Base-by-base conservation (phyloP, 257 asterid species). In the Primulina eburnea region DNA sequence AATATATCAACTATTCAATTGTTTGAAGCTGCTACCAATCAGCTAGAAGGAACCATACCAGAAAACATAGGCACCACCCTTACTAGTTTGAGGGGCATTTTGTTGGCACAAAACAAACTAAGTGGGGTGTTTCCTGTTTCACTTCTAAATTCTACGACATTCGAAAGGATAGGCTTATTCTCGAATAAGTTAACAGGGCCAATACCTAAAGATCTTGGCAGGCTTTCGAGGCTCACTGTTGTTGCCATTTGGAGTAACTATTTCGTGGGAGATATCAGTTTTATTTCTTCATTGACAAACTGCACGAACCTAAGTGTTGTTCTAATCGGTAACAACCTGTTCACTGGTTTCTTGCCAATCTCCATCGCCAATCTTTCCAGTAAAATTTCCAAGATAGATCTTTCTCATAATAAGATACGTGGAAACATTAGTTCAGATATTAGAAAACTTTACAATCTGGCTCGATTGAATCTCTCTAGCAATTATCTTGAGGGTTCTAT, bases 401-500 rank as follows among this genome's bases (percentile, higher is more conserved):
- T 77, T 17, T 55, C 32, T 9, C 0, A 50, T 16, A 85, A 82
- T 64, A 79, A 73, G 7, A 62, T 82, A n/a, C 72, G 69, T 0
- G 89, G 89, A 29, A 69, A 47, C 18, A 76, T 84, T 52, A 83
- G 82, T 35, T 32, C 52, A 3, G 85, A 65, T 52, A 75, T 84
- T 26, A 63, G 64, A 20, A 70, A 80, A 53, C 80, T 82, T 43
- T 20, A 24, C 30, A 62, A 74, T 18, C 33, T 84, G 7, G 68
- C 47, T 60, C 35, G 37, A 16, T 21, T 79, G 6, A 21, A 33
- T 26, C 71, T 81, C 65, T 57, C 38, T 52, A 8, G 56, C 60
- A 77, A 77, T 60, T 58, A 37, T 37, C 63, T 84, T 10, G 18
- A 59, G 2, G 83, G 82, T 10, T 21, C 76, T 2, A 71, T 84